A percentile compares a stretch with the other conserved stretches of the same genome.
These are phyloP conservation scores for Fusarium sp. DNA, from an alignment of 2,329 filamentous ascomycete genomes.

Conservation along the genomic window DNA sequence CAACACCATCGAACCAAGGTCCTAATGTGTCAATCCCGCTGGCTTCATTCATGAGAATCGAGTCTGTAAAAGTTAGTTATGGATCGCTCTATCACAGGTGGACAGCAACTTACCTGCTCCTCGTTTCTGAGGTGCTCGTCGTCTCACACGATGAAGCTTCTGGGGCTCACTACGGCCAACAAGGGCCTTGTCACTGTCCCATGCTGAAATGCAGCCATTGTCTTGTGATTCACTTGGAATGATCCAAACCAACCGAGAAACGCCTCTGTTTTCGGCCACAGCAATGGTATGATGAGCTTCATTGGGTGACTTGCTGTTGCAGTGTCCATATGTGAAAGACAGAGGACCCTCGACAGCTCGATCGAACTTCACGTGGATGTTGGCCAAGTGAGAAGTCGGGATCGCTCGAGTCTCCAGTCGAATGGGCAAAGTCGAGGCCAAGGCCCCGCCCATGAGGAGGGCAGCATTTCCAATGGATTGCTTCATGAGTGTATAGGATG, in stretches of 20 bases:
- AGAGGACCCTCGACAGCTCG: neutral
- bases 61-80: accelerated
- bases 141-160: neutral
- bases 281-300: conserved; percentile 21
- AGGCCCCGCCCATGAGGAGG: neutral
- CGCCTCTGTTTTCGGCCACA: neutral
- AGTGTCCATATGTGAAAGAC: conserved; percentile 11
- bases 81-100: accelerated
- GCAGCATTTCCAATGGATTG: neutral
- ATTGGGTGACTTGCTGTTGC: neutral
- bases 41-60: neutral
- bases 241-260: conserved; percentile 7
- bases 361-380: conserved; percentile 4
- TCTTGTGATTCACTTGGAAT: neutral
- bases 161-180: neutral
- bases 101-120: neutral
- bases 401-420: neutral
- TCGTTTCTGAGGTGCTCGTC: conserved; percentile 3
- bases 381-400: conserved; percentile 14
- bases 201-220: conserved; percentile 5
- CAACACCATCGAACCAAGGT: conserved; percentile 10
- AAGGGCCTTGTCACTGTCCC: neutral
- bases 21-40: conserved; percentile 7
- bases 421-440: conserved; percentile 4
- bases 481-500: neutral